These are phyloP conservation scores for Chalciporus sp. DNA, from an alignment of 1,284 basidiomycete species.

Conservation along the genomic window DNA sequence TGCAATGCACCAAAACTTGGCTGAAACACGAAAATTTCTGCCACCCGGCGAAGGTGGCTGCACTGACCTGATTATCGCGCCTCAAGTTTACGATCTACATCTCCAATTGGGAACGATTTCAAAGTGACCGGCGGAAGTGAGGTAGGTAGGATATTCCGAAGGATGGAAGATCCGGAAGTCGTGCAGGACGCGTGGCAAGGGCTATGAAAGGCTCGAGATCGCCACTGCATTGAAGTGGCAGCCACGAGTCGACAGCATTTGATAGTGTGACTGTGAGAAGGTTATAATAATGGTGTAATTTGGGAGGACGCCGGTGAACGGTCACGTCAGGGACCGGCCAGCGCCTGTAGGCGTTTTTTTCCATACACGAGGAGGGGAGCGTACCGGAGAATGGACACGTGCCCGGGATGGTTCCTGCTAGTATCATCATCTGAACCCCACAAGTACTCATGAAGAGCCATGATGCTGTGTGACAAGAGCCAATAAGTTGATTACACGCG, in stretches of 20 bases:
- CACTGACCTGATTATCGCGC: not conserved
- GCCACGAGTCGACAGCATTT: constrained; percentile 22
- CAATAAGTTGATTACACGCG: constrained; percentile 3
- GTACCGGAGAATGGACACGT: constrained; percentile 24
- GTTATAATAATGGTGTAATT: not conserved
- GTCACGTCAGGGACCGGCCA: constrained; percentile 17
- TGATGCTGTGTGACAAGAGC: not conserved
- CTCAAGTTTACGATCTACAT: constrained; percentile 1
- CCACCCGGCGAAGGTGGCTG: not conserved
- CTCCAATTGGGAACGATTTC: constrained; percentile 12
- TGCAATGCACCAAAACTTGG: not conserved
- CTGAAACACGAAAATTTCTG: not conserved
- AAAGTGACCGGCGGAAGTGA: constrained; percentile 9
- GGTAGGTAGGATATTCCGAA: constrained; percentile 11
- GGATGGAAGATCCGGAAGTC: constrained; percentile 27
- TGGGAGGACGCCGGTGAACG: not conserved
- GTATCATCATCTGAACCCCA: constrained; percentile 4
- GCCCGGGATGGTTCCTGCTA: constrained; percentile 2
- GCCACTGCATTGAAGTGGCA: constrained; percentile 14
- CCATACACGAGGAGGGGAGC: constrained; percentile 20
- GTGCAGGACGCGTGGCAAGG: constrained; percentile 12
- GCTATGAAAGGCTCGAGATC: constrained; percentile 7
- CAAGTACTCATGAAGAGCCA: not conserved
- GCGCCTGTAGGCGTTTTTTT: constrained; percentile 1
- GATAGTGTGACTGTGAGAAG: constrained; percentile 20